Base-by-base conservation (phyloP, 2,329 filamentous ascomycete species). In the Mycosphaerella sp. region DNA sequence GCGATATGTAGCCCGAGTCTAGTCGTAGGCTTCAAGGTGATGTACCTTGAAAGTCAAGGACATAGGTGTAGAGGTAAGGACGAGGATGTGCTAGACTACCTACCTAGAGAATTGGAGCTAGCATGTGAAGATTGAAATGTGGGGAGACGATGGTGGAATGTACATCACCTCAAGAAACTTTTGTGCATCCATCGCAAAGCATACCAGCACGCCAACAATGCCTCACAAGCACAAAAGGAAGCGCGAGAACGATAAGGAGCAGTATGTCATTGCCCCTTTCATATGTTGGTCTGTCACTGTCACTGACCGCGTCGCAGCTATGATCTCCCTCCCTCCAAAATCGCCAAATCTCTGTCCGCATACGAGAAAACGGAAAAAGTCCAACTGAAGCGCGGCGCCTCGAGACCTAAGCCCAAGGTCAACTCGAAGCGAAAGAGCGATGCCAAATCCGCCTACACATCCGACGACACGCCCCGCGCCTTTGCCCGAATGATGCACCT, bases 401-500 rank as follows among this genome's bases (percentile, higher is more conserved):
- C 26, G 62, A 53, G 42, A 26, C 47, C 40, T 41, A 29, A 39
- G 12, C 54, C 47, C 40, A 45, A 29, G 38, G 12, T 50, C 17
- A 47, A 53, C 29, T 52, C 41, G 29, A 55, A 56, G 32, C 51
- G 55, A 40, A 62, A 65, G 59, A 55, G 61, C 51, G 65, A 57
- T 45, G 52, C 71, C 69, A 57, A 51, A 9, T 62, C 62, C 21
- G 67, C 74, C 73, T 73, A 84, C 78, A 72, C 76, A 36, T 70
- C 80, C 39, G 84, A 95, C 69, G 93, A 97, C 72, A 91, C 87
- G 1, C 93, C 93, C 0, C 86, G 89, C 62, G 89, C 87, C 1
- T 98, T 98, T 71, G 82, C 82, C 58, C 84, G 90, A 10, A 74
- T 97, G 58, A 93, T 97, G 87, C 83, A 87, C 34, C 81, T 84